These are phyloP conservation scores for Drechslerella dactyloides DNA, from an alignment of 2,329 filamentous ascomycete genomes.

Conservation along the genomic window DNA sequence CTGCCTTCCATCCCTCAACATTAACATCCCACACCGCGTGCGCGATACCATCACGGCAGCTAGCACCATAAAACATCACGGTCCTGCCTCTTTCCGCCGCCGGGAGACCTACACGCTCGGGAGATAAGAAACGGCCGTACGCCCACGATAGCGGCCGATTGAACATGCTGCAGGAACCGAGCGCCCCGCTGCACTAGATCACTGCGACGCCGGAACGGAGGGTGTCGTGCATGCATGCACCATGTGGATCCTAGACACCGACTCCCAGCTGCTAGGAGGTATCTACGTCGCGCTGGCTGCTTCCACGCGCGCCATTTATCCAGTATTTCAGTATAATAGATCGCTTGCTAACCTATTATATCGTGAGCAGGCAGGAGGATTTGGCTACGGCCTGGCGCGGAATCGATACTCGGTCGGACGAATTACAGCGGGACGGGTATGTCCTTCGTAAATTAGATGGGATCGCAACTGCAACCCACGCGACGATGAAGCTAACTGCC, in stretches of 20 bases:
- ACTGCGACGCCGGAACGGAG: too few relatives aligned
- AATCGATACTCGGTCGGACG: slow-evolving; percentile 84
- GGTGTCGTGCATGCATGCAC: neutral
- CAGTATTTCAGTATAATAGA: neutral
- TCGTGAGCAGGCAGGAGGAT: slow-evolving; percentile 68
- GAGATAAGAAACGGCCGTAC: neutral
- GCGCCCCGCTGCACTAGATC: neutral
- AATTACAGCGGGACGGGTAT: slow-evolving; percentile 55
- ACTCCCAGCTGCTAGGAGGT: slow-evolving; percentile 38
- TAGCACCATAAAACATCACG: neutral
- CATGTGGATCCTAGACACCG: slow-evolving; percentile 49
- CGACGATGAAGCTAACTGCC: neutral
- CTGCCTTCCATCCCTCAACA: slow-evolving; percentile 1
- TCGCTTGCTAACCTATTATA: slow-evolving; percentile 47
- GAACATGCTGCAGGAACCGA: slow-evolving; percentile 1
- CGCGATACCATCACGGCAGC: neutral
- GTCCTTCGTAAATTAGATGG: neutral
- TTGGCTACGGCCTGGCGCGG: slow-evolving; percentile 85
- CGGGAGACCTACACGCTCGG: too few relatives aligned
- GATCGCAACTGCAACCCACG: slow-evolving; percentile 18
- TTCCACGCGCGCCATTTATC: neutral
- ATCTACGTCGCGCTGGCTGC: neutral
- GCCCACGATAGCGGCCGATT: neutral
- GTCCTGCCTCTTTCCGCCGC: neutral
- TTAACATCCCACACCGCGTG: slow-evolving; percentile 15